A percentile compares a stretch with the other conserved stretches of the same genome.
Conservation (phyloP, 2,329 filamentous ascomycete genomes). For the Rutstroemia sp. region DNA sequence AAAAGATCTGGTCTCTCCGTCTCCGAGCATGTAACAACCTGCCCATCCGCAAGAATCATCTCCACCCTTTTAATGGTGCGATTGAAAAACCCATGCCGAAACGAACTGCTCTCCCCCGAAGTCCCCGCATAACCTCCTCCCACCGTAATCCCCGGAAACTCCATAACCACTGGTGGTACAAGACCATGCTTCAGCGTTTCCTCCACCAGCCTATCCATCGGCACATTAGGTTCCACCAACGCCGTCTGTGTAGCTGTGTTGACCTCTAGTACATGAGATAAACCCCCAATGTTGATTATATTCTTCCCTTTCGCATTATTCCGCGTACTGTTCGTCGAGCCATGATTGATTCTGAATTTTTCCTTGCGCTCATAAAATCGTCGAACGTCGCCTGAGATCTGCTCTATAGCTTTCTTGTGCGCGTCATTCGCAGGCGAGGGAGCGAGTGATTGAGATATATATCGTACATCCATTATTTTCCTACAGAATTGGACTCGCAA, state of each 20-base stretch:
- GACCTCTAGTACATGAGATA: conserved; percentile 40
- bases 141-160: conserved; percentile 62
- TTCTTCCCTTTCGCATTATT: conserved; percentile 33
- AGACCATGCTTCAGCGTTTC: conserved; percentile 48
- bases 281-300: conserved; percentile 40
- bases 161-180: conserved; percentile 60
- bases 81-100: conserved; percentile 60
- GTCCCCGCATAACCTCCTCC: conserved; percentile 62
- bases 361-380: conserved; percentile 40
- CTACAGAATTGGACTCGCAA: not conserved
- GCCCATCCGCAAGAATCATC: conserved; percentile 53
- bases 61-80: conserved; percentile 54
- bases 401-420: conserved; percentile 36
- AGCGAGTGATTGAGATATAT: not conserved
- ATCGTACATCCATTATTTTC: not conserved
- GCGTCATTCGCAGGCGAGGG: conserved; percentile 17
- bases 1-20: conserved; percentile 47
- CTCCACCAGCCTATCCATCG: conserved; percentile 57
- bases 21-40: conserved; percentile 40
- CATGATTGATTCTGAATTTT: conserved; percentile 49
- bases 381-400: conserved; percentile 38
- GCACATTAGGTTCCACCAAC: conserved; percentile 60
- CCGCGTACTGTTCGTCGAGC: conserved; percentile 47
- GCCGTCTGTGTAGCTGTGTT: conserved; percentile 35
- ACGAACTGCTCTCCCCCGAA: conserved; percentile 59